Conservation (phyloP, 768 basidiomycete species). For the Phylloporus sp. region DNA sequence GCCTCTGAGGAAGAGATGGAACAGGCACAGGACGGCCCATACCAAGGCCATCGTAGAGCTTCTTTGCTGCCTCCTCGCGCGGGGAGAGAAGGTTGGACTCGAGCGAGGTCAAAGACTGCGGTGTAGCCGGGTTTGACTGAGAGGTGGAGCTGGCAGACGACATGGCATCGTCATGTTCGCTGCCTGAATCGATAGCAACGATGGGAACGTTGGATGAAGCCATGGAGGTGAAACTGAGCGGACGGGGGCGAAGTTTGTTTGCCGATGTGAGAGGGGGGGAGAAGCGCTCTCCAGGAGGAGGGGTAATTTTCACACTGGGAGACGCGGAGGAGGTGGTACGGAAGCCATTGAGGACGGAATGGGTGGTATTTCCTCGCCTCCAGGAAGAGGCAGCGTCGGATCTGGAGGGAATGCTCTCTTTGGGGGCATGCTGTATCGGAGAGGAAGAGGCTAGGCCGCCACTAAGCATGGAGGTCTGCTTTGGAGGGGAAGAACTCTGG, state of each 20-base stretch:
- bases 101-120: constrained; percentile 60
- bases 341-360: constrained; percentile 66
- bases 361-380: constrained; percentile 67
- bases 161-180: constrained; percentile 49
- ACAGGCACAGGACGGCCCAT: constrained; percentile 56
- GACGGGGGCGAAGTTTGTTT: constrained; percentile 54
- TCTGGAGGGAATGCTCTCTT: constrained; percentile 54
- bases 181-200: constrained; percentile 53
- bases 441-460: constrained; percentile 62
- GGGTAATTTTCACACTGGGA: constrained; percentile 67
- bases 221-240: constrained; percentile 55
- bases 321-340: constrained; percentile 50
- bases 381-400: constrained; percentile 77
- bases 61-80: constrained; percentile 83
- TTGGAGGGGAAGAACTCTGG: constrained; percentile 37
- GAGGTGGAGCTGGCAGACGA: constrained; percentile 59
- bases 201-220: constrained; percentile 43
- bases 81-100: constrained; percentile 61
- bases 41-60: constrained; percentile 84
- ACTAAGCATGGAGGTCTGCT: constrained; percentile 62
- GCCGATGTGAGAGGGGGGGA: constrained; percentile 40
- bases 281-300: constrained; percentile 56
- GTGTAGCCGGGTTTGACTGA: constrained; percentile 71
- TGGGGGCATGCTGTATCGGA: constrained; percentile 35
- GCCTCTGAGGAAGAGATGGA: constrained; percentile 41